phyloP scores from a whole-genome alignment of 2,329 filamentous ascomycete species.

The Claviceps sp. region DNA sequence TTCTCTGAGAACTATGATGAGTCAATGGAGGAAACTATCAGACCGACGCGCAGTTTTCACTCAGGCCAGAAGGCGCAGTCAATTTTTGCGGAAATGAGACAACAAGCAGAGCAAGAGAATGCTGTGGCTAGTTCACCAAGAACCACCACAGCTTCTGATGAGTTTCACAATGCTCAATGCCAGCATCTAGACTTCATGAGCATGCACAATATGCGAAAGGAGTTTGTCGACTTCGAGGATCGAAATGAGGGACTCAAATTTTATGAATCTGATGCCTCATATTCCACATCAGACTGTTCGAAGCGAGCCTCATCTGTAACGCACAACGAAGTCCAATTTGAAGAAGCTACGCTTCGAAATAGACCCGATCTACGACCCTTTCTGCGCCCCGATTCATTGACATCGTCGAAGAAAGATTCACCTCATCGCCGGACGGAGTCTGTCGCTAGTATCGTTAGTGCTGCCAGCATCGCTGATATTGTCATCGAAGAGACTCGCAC shows the following conservation, averaged over 20 bases:
- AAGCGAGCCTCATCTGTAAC: constrained; percentile 38
- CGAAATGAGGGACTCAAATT: constrained; percentile 20
- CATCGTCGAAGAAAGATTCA: constrained; percentile 11
- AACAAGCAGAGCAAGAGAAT: constrained; percentile 37
- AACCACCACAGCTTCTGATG: constrained; percentile 29
- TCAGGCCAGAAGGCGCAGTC: constrained; percentile 32
- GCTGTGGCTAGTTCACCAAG: constrained; percentile 43
- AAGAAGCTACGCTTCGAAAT: constrained; percentile 26
- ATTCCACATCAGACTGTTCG: constrained; percentile 33
- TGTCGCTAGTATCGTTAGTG: constrained; percentile 42
- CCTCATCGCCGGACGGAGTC: constrained; percentile 46
- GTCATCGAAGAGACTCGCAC: constrained; percentile 53
- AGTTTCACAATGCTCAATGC: constrained; percentile 38
- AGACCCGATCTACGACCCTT: constrained; percentile 26
- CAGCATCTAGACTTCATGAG: constrained; percentile 44
- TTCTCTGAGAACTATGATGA: constrained; percentile 51
- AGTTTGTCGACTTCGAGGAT: constrained; percentile 28
- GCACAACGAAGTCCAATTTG: constrained; percentile 20
- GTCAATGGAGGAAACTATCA: constrained; percentile 54
- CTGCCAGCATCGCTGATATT: constrained; percentile 46
- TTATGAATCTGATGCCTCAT: constrained; percentile 17
- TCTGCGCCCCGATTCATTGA: constrained; percentile 7
- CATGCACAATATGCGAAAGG: constrained; percentile 32
- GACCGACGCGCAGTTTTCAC: constrained; percentile 34
- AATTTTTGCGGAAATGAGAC: constrained; percentile 46